These are phyloP conservation scores for Cordyceps militaris DNA, from an alignment of 2,329 filamentous ascomycete genomes.

Conservation along the genomic window DNA sequence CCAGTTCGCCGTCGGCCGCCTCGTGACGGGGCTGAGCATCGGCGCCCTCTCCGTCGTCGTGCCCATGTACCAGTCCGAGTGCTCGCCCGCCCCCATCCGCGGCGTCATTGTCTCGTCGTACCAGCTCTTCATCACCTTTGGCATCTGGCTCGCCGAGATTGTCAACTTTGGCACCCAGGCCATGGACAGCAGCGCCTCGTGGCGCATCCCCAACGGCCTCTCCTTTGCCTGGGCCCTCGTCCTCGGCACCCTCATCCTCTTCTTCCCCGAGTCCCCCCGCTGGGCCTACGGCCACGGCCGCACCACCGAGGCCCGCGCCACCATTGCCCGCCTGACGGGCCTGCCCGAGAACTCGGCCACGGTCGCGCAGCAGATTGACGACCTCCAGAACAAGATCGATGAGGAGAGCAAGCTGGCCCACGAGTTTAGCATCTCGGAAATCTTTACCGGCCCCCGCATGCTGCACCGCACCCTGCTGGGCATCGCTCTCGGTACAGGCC, in stretches of 20 bases:
- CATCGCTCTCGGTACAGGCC: constrained; percentile 55
- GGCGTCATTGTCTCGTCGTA: constrained; percentile 58
- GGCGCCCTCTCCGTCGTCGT: constrained; percentile 57
- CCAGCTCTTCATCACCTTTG: constrained; percentile 63
- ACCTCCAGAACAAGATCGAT: constrained; percentile 44
- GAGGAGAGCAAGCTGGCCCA: constrained; percentile 38
- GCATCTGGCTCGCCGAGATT: constrained; percentile 53
- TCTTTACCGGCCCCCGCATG: constrained; percentile 63
- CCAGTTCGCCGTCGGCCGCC: constrained; percentile 57
- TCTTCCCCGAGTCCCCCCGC: constrained; percentile 49
- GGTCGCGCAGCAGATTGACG: constrained; percentile 42
- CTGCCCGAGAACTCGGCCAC: constrained; percentile 30
- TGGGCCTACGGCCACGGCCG: constrained; percentile 42
- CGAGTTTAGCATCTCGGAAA: constrained; percentile 48
- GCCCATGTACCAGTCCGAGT: constrained; percentile 64
- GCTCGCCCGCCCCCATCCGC: constrained; percentile 55
- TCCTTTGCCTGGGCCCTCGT: constrained; percentile 48
- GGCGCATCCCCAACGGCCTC: constrained; percentile 56
- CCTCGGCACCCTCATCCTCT: constrained; percentile 42
- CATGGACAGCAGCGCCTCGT: constrained; percentile 40
- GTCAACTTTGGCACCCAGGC: constrained; percentile 59
- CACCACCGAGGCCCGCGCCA: constrained; percentile 39
- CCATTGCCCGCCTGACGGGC: constrained; percentile 41
- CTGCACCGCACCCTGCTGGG: constrained; percentile 56
- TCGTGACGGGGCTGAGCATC: constrained; percentile 60